Percentiles rank a stretch among this genome's conserved stretches.
Evolutionary conservation across 768 basidiomycete species (phyloP).

Genomic region (Pulveroboletus frians): DNA sequence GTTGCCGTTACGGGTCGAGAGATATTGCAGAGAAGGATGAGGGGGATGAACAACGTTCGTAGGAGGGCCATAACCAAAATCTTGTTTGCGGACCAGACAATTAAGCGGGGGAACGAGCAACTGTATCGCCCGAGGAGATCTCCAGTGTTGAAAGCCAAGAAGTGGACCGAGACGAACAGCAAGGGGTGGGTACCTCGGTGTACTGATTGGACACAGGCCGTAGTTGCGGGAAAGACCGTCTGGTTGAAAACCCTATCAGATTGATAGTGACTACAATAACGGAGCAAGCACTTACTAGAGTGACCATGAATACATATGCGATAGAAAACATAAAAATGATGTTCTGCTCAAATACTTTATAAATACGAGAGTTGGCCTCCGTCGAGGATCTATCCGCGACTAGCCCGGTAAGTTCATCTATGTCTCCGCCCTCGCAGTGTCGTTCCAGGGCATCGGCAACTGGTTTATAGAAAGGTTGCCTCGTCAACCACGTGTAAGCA

Average conservation of each 20-base stretch:
- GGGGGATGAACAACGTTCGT: constrained; percentile 77
- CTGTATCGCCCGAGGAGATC: constrained; percentile 67
- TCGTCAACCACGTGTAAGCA: constrained; percentile 54
- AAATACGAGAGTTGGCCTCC: constrained; percentile 39
- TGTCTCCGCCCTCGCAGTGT: constrained; percentile 19
- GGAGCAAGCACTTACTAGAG: constrained; percentile 52
- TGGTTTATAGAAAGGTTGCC: constrained; percentile 53
- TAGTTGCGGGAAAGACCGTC: constrained; percentile 87
- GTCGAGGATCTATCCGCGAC: constrained; percentile 31
- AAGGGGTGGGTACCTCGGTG: constrained; percentile 67
- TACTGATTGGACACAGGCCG: constrained; percentile 66
- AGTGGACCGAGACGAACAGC: constrained; percentile 76
- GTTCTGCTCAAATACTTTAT: constrained; percentile 60
- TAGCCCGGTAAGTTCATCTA: constrained; percentile 31
- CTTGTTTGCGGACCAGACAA: constrained; percentile 63
- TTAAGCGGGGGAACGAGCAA: constrained; percentile 59
- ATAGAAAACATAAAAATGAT: constrained; percentile 65
- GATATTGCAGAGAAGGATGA: constrained; percentile 88
- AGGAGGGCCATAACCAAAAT: constrained; percentile 60
- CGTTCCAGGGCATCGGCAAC: constrained; percentile 47
- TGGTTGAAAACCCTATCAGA: constrained; percentile 27
- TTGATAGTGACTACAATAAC: neutral
- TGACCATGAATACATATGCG: constrained; percentile 71
- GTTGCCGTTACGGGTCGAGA: constrained; percentile 38
- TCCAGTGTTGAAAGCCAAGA: constrained; percentile 69